phyloP scores from a whole-genome alignment of 148 eudicot genomes.

The Beta vulgaris region DNA sequence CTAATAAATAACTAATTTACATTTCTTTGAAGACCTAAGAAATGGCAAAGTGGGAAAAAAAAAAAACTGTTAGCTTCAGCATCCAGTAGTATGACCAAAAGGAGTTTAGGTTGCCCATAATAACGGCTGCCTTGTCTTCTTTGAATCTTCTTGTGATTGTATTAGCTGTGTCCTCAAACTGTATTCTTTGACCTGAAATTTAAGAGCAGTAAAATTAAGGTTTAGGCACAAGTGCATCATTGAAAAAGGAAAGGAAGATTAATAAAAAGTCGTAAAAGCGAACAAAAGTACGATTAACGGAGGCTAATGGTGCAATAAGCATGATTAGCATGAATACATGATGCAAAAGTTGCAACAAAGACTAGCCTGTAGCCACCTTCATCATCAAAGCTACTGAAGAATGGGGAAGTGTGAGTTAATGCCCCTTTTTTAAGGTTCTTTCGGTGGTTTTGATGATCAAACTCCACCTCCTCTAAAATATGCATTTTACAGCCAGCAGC shows the following conservation, averaged over 20 bases:
- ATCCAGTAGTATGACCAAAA: conserved; percentile 13
- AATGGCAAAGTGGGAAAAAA: conserved; percentile 19
- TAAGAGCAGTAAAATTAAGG: not conserved
- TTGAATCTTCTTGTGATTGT: conserved; percentile 51
- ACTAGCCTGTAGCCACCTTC: conserved; percentile 4
- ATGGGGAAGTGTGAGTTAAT: not conserved
- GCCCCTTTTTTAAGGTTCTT: conserved; percentile 17
- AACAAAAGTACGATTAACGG: conserved; percentile 9
- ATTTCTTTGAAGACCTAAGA: conserved; percentile 23
- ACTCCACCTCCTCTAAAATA: not conserved
- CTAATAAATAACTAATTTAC: conserved; percentile 20
- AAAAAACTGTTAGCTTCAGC: conserved; percentile 37
- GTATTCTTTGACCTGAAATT: conserved; percentile 60
- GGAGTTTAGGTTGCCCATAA: conserved; percentile 27
- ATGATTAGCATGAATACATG: conserved; percentile 11
- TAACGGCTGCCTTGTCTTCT: conserved; percentile 28
- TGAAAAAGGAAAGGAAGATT: not conserved
- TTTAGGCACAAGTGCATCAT: not conserved
- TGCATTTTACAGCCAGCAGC: not conserved
- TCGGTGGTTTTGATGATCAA: conserved; percentile 19
- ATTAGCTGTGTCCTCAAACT: conserved; percentile 65
- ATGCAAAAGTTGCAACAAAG: conserved; percentile 15
- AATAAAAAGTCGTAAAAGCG: not conserved
- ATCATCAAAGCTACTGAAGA: conserved; percentile 10
- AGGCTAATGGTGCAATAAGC: conserved; percentile 15